These are phyloP conservation scores for Verticillium klebahnii DNA, from an alignment of 2,329 filamentous ascomycete species.

Conservation along the genomic window DNA sequence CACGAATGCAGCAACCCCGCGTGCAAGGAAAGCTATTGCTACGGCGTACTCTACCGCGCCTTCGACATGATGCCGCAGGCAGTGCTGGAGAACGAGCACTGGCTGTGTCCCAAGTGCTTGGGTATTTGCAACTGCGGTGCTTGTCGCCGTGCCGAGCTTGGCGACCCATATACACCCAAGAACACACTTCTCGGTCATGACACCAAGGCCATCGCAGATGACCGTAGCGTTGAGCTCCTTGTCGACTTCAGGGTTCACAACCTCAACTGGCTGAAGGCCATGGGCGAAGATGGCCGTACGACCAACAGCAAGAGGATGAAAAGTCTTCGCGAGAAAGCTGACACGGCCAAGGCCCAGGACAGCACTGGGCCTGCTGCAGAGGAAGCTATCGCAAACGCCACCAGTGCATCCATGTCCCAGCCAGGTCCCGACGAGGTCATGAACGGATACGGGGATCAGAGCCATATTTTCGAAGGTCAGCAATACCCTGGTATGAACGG, in stretches of 20 bases:
- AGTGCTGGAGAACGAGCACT: slow-evolving; percentile 74
- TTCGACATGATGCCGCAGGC: slow-evolving; percentile 86
- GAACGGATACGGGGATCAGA: slow-evolving; percentile 27
- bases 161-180: slow-evolving; percentile 77
- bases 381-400: slow-evolving; percentile 16
- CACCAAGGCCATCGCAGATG: slow-evolving; percentile 84
- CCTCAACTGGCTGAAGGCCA: slow-evolving; percentile 68
- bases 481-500: slow-evolving; percentile 11
- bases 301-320: slow-evolving; percentile 55
- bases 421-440: neutral
- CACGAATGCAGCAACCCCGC: slow-evolving; percentile 67
- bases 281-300: slow-evolving; percentile 53
- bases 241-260: slow-evolving; percentile 92
- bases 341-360: slow-evolving; percentile 51
- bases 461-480: slow-evolving; percentile 19
- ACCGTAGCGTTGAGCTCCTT: slow-evolving; percentile 81
- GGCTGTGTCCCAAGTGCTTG: slow-evolving; percentile 84
- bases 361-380: slow-evolving; percentile 20
- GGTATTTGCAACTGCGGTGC: slow-evolving; percentile 82
- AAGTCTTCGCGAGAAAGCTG: slow-evolving; percentile 49
- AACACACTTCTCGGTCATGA: slow-evolving; percentile 87
- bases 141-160: slow-evolving; percentile 65
- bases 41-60: slow-evolving; percentile 84
- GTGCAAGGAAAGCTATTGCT: slow-evolving; percentile 80
- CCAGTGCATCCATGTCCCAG: neutral